These are phyloP conservation scores for Talaromyces sp. DNA, from an alignment of 2,329 filamentous ascomycete species.

Conservation along the genomic window DNA sequence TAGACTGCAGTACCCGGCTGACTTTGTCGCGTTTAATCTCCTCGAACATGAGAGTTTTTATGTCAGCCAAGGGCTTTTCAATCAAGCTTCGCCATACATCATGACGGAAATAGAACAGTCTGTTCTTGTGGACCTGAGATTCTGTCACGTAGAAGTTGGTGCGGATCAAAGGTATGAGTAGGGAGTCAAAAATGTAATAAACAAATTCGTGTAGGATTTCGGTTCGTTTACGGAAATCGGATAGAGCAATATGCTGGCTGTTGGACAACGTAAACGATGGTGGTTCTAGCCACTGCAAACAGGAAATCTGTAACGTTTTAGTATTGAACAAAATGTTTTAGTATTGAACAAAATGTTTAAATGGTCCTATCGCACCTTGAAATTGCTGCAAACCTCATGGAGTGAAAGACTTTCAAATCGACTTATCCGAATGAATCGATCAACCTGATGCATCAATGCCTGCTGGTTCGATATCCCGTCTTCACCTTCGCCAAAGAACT, in stretches of 20 bases:
- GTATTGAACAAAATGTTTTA: too few species aligned
- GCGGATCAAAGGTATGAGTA: constrained; percentile 80
- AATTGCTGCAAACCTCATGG: constrained; percentile 69
- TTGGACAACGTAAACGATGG: constrained; percentile 38
- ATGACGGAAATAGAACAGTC: constrained; percentile 89
- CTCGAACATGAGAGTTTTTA: constrained; percentile 75
- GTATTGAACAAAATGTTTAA: too few species aligned
- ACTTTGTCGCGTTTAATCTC: constrained; percentile 63
- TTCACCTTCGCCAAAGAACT: constrained; percentile 66
- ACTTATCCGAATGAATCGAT: constrained; percentile 71
- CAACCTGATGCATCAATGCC: constrained; percentile 63
- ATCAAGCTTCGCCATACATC: constrained; percentile 80
- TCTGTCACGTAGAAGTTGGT: constrained; percentile 94
- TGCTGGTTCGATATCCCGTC: constrained; percentile 58
- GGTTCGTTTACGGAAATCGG: constrained; percentile 69
- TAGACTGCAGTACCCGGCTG: constrained; percentile 54
- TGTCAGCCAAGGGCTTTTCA: constrained; percentile 64
- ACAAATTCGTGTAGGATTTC: constrained; percentile 81
- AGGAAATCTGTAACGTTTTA: constrained; percentile 52
- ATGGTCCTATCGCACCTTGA: constrained; percentile 57
- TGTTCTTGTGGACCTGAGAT: constrained; percentile 73
- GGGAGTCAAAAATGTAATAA: constrained; percentile 89
- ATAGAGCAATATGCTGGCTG: constrained; percentile 58
- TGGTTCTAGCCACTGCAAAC: constrained; percentile 69
- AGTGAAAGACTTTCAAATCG: constrained; percentile 78